A percentile compares a stretch with the other conserved stretches of the same genome.
Conservation (phyloP, 2,329 filamentous ascomycete species). For the Aspergillus fumigatus region DNA sequence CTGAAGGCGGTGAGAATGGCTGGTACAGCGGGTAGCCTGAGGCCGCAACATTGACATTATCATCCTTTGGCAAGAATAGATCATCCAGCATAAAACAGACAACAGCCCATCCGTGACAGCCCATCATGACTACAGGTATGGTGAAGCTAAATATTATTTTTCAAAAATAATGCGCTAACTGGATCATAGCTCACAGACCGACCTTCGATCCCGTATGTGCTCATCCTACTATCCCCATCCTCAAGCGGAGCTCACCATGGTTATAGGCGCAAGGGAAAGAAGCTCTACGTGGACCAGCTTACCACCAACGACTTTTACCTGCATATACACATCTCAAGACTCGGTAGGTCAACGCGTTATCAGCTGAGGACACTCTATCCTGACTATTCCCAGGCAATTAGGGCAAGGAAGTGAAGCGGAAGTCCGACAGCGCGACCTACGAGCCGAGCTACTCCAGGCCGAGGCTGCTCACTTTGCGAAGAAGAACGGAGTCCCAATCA, state of each 20-base stretch:
- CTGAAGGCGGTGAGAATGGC: slow-evolving; percentile 7
- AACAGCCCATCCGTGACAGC: slow-evolving; percentile 1
- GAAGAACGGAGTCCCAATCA: slow-evolving; percentile 61
- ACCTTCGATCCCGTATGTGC: slow-evolving; percentile 84
- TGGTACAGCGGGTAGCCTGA: slow-evolving; percentile 9
- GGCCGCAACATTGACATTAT: slow-evolving; percentile 3
- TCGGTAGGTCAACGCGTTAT: slow-evolving; percentile 47
- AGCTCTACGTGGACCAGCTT: slow-evolving; percentile 84
- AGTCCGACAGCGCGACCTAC: slow-evolving; percentile 67
- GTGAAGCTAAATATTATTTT: not conserved
- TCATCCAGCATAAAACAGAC: slow-evolving; percentile 4
- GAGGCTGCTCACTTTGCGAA: slow-evolving; percentile 86
- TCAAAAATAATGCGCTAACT: slow-evolving; percentile 15
- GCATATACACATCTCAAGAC: slow-evolving; percentile 92
- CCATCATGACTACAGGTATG: slow-evolving; percentile 42
- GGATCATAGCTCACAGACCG: slow-evolving; percentile 65
- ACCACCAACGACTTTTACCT: slow-evolving; percentile 91
- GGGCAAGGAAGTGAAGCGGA: slow-evolving; percentile 85
- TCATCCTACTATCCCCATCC: slow-evolving; percentile 3
- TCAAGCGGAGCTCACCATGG: slow-evolving; percentile 24
- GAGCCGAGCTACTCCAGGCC: slow-evolving; percentile 82
- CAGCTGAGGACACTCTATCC: not conserved
- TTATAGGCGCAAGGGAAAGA: slow-evolving; percentile 84
- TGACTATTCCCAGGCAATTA: slow-evolving; percentile 55
- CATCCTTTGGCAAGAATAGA: not conserved